Evolutionary conservation across 2,329 filamentous ascomycete genomes (phyloP), one percentile per base, ranked within the genome.

Genomic region (Fusarium albidum): DNA sequence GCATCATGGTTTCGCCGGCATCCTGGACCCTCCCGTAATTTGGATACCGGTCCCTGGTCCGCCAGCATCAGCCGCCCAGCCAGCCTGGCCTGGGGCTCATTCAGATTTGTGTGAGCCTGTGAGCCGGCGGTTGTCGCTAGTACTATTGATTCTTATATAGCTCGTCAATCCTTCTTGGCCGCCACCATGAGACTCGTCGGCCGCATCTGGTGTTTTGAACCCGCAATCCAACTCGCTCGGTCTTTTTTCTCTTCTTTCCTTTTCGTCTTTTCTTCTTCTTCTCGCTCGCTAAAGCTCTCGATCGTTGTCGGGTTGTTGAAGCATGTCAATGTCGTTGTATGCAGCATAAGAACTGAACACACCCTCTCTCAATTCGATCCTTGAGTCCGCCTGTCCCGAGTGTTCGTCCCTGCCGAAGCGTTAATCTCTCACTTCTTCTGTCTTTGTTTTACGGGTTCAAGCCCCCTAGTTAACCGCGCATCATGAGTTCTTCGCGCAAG

Each of bases 401-500:
- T 32, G 33, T 38, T 29, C 34, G 21, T n/a, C n/a, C n/a, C n/a
- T n/a, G n/a, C n/a, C n/a, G n/a, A n/a, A n/a, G n/a, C 37, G 26
- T 28, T 10, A 26, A 32, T 18, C 32, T 47, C 27, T 39, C 35
- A 38, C 33, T 25, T 38, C 18, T 11, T 31, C 7, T 59, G 50
- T 14, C 9, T 39, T 21, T 7, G n/a, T n/a, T n/a, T n/a, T n/a
- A n/a, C n/a, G n/a, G n/a, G n/a, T n/a, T n/a, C n/a, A n/a, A 11
- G 8, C 32, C 12, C 11, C 28, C n/a, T n/a, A 31, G 41, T 18
- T 28, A 43, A 15, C 33, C 57, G 44, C 37, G 18, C 51, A 78
- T 75, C 70, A 78, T 71, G 61, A 77, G 76, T 42, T 74, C 75
- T 12, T 77, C 77, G 35, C 77, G 75, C 66, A 80, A 73, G 69